phyloP scores from a whole-genome alignment of 345 rosid species.

The Syzygium grande region DNA sequence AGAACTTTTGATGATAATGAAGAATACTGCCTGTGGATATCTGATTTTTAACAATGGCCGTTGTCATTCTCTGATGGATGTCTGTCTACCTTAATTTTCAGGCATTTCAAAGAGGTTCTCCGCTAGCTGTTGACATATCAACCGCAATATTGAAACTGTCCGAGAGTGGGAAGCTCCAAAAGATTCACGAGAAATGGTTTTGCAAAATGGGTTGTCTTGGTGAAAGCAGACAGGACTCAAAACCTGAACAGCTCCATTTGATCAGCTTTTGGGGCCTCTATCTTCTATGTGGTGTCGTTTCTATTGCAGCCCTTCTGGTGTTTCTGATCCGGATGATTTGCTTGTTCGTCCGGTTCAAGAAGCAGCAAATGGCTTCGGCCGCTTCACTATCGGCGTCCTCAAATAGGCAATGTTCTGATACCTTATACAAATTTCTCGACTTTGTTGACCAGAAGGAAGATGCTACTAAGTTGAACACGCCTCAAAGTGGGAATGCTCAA shows the following conservation, averaged over 20 bases:
- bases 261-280: constrained; percentile 81
- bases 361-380: constrained; percentile 13
- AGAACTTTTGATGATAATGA: neutral
- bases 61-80: neutral
- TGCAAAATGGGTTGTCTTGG: constrained; percentile 42
- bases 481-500: neutral
- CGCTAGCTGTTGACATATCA: constrained; percentile 69
- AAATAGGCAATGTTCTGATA: constrained; percentile 17
- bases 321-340: constrained; percentile 40
- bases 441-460: constrained; percentile 86
- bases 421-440: constrained; percentile 41
- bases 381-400: constrained; percentile 13
- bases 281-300: constrained; percentile 39
- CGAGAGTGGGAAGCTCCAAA: constrained; percentile 58
- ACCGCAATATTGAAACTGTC: constrained; percentile 79
- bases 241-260: constrained; percentile 51
- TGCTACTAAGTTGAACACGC: constrained; percentile 41
- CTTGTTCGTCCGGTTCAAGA: constrained; percentile 46
- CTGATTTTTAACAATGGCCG: neutral
- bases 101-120: constrained; percentile 78
- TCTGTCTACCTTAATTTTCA: constrained; percentile 1
- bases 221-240: constrained; percentile 9
- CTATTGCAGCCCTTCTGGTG: constrained; percentile 36
- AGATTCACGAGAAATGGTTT: constrained; percentile 58
- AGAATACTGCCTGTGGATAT: neutral